A percentile compares a stretch with the other conserved stretches of the same genome.
Evolutionary conservation across 768 basidiomycete genomes (phyloP).

Genomic region (Amanita phalloides): DNA sequence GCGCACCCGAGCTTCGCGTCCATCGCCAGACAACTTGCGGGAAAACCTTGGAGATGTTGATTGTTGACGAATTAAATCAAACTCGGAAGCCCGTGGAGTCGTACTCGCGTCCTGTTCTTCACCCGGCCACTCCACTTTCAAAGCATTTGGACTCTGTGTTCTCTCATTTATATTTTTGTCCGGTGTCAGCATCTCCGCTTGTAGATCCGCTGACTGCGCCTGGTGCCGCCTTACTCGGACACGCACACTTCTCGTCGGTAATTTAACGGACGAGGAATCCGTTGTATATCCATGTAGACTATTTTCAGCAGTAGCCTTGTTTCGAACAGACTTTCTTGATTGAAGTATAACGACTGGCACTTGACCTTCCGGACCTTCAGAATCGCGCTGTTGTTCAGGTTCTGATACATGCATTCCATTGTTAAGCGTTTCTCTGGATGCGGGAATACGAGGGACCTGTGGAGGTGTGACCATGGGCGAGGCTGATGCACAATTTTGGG

Average conservation of each 20-base stretch:
- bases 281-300: slow-evolving; percentile 29
- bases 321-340: slow-evolving; percentile 20
- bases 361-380: slow-evolving; percentile 13
- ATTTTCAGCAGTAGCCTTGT: slow-evolving; percentile 18
- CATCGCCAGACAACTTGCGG: slow-evolving; percentile 20
- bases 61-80: slow-evolving; percentile 26
- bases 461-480: slow-evolving; percentile 20
- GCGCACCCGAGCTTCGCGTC: slow-evolving; percentile 22
- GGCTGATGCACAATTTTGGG: neutral
- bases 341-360: slow-evolving; percentile 5
- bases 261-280: slow-evolving; percentile 33
- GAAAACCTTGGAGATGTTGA: slow-evolving; percentile 17
- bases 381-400: slow-evolving; percentile 19
- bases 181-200: slow-evolving; percentile 17
- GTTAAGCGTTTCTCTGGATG: slow-evolving; percentile 9
- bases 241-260: slow-evolving; percentile 29
- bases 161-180: slow-evolving; percentile 19
- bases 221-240: slow-evolving; percentile 44
- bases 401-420: slow-evolving; percentile 17
- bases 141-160: slow-evolving; percentile 31
- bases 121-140: slow-evolving; percentile 42
- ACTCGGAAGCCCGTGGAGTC: slow-evolving; percentile 49
- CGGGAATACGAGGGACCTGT: slow-evolving; percentile 23
- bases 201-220: slow-evolving; percentile 35
- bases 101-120: slow-evolving; percentile 36